A percentile compares a stretch with the other conserved stretches of the same genome.
phyloP scores from a whole-genome alignment of 495 filamentous ascomycete genomes.

The Neurospora africana region DNA sequence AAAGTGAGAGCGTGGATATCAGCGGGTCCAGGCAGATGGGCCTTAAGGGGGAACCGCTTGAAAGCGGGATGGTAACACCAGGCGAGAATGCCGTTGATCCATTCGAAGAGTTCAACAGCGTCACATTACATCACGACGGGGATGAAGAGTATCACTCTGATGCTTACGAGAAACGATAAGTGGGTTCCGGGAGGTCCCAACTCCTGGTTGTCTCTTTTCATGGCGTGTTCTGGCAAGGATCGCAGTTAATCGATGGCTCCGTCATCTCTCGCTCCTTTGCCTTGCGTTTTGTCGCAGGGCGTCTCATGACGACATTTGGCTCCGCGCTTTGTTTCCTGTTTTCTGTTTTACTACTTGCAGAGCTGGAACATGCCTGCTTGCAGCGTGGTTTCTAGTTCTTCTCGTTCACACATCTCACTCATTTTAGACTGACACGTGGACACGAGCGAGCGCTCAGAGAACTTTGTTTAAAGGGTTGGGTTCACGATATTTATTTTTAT shows the following conservation, averaged over 20 bases:
- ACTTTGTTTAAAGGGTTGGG: background rate
- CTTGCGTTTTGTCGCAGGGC: background rate
- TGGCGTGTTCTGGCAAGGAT: background rate
- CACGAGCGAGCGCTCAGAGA: background rate
- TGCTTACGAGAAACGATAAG: constrained; percentile 2
- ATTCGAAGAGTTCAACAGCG: constrained; percentile 97
- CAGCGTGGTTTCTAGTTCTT: background rate
- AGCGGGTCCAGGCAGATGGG: constrained; percentile 45
- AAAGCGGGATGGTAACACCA: constrained; percentile 76
- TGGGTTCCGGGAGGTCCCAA: background rate
- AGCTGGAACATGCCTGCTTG: background rate
- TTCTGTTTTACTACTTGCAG: background rate
- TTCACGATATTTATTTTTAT: background rate
- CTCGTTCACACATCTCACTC: background rate
- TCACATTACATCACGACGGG: constrained; percentile 94
- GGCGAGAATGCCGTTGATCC: constrained; percentile 75
- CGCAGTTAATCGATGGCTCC: background rate
- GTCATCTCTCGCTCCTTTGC: background rate
- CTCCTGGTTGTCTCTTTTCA: background rate
- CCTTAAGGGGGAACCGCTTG: constrained; percentile 70
- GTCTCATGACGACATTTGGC: background rate
- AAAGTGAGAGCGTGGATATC: constrained; percentile 91
- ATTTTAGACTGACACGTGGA: background rate
- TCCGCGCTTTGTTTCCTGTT: background rate
- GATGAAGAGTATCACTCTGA: constrained; percentile 43